Evolutionary conservation across 495 filamentous ascomycete species (phyloP), one percentile per base, ranked within the genome.

Genomic region (Penicillium coprophilum): DNA sequence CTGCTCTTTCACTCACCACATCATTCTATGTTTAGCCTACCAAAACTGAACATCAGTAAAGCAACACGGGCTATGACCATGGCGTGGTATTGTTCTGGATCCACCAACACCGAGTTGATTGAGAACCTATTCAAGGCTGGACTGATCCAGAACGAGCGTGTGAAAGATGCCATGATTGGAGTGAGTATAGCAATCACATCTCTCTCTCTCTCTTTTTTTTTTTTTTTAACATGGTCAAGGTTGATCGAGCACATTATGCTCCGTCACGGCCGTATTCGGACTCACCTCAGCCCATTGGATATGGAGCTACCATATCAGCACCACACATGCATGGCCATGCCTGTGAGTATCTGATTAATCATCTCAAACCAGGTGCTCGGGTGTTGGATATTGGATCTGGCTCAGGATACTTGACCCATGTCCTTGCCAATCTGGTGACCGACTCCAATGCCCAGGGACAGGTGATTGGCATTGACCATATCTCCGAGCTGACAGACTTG

Each of bases 271-370:
- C 94, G 1, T 98, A 97, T 76, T 83, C 89, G 50, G 94, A 98
- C 80, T 89, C 86, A 23, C 94, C 94, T 9, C 93, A 97, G 71
- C 66, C 82, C 53, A 97, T 98, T 73, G 93, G 95, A 50, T 84
- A 89, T 70, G 61, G 69, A 15, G 94, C 94, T 50, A 98, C 95
- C 50, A 98, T 98, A 62, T 92, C 88, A 28, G 94, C 94, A 20
- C 94, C 94, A 17, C 94, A 98, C 79, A 98, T 98, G 90, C 94
- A 98, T 75, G 93, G 90, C 66, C 79, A 85, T 32, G 88, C 88
- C 32, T 80, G 82, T 49, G 86, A 90, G 70, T 79, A 84, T 24
- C 78, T 91, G 2, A 80, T 90, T 15, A 82, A 81, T 44, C 85
- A 71, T 71, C 80, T 87, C 20, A 56, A 74, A 39, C 74, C 77